Evolutionary conservation across 352 stramenopile genomes (phyloP).

Genomic region (Globisporangium rhizosaccharum): DNA sequence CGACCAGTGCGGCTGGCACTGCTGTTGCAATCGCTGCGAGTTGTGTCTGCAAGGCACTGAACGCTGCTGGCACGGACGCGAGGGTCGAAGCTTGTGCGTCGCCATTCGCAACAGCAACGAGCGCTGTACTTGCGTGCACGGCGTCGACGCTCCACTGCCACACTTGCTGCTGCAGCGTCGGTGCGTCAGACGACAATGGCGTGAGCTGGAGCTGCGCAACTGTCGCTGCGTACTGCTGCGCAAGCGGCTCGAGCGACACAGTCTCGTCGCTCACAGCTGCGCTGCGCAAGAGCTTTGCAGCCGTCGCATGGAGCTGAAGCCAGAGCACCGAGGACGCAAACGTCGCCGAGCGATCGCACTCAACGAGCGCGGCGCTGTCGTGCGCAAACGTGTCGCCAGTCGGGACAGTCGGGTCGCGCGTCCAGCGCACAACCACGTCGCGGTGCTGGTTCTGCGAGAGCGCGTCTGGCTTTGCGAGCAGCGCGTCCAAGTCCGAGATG

Average conservation of each 20-base stretch:
- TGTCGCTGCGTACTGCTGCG: constrained; percentile 25
- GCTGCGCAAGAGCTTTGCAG: constrained; percentile 43
- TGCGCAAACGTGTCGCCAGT: constrained; percentile 34
- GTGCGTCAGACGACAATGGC: neutral
- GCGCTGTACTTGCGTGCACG: constrained; percentile 8
- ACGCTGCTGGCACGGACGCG: constrained; percentile 9
- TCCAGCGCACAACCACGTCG: constrained; percentile 74
- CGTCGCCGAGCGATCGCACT: constrained; percentile 67
- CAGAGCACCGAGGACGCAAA: constrained; percentile 40
- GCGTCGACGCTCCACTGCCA: constrained; percentile 51
- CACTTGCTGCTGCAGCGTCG: constrained; percentile 29
- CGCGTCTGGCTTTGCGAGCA: constrained; percentile 23
- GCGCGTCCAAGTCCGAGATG: constrained; percentile 31
- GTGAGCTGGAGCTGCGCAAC: constrained; percentile 18
- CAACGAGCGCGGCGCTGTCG: constrained; percentile 34
- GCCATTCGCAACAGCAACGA: constrained; percentile 3
- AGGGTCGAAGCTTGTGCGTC: neutral
- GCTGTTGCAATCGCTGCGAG: constrained; percentile 24
- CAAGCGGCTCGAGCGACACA: constrained; percentile 19
- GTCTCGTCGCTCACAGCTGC: constrained; percentile 22
- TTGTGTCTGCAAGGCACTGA: constrained; percentile 23
- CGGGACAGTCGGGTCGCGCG: constrained; percentile 25
- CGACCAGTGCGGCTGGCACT: constrained; percentile 15
- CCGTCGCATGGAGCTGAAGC: constrained; percentile 53
- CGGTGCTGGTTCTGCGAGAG: constrained; percentile 80